A percentile compares a stretch with the other conserved stretches of the same genome.
phyloP scores from a whole-genome alignment of 2,329 filamentous ascomycete species.

The Aspergillus phoenicis region DNA sequence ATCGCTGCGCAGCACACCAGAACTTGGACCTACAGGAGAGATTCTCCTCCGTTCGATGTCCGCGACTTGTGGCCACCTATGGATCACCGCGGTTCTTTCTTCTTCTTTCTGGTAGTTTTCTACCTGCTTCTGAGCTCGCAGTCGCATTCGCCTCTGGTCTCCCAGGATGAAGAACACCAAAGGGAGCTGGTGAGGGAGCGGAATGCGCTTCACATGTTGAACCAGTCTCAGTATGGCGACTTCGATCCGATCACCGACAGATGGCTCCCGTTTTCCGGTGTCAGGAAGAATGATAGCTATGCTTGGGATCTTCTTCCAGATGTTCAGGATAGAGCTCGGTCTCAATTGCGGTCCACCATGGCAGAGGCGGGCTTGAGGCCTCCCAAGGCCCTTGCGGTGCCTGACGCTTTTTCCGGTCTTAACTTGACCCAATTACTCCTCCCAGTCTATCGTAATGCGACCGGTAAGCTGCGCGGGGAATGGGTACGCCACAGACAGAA shows the following conservation, averaged over 20 bases:
- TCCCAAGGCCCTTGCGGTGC: slow-evolving; percentile 31
- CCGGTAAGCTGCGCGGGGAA: slow-evolving; percentile 73
- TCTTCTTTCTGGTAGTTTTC: slow-evolving; percentile 55
- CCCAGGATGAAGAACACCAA: slow-evolving; percentile 49
- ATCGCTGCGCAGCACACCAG: slow-evolving; percentile 19
- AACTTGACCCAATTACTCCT: slow-evolving; percentile 47
- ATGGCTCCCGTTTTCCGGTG: slow-evolving; percentile 74
- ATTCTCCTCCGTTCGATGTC: slow-evolving; percentile 27
- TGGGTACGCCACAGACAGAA: slow-evolving; percentile 66
- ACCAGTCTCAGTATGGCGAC: slow-evolving; percentile 55
- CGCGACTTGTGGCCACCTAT: slow-evolving; percentile 37
- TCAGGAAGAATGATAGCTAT: slow-evolving; percentile 72
- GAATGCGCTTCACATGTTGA: slow-evolving; percentile 53
- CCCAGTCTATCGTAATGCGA: slow-evolving; percentile 75
- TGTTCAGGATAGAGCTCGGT: slow-evolving; percentile 67
- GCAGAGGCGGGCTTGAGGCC: slow-evolving; percentile 35
- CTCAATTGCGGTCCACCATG: slow-evolving; percentile 50
- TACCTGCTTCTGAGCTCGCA: slow-evolving; percentile 58
- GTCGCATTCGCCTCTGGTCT: slow-evolving; percentile 42
- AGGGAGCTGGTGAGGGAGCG: slow-evolving; percentile 55
- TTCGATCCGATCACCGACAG: slow-evolving; percentile 49
- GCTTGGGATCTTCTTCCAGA: slow-evolving; percentile 73
- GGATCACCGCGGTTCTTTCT: slow-evolving; percentile 52
- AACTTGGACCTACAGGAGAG: slow-evolving; percentile 21
- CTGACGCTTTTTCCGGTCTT: slow-evolving; percentile 28